Evolutionary conservation across 2,329 filamentous ascomycete species (phyloP).

Genomic region (Fusarium heterosporum): DNA sequence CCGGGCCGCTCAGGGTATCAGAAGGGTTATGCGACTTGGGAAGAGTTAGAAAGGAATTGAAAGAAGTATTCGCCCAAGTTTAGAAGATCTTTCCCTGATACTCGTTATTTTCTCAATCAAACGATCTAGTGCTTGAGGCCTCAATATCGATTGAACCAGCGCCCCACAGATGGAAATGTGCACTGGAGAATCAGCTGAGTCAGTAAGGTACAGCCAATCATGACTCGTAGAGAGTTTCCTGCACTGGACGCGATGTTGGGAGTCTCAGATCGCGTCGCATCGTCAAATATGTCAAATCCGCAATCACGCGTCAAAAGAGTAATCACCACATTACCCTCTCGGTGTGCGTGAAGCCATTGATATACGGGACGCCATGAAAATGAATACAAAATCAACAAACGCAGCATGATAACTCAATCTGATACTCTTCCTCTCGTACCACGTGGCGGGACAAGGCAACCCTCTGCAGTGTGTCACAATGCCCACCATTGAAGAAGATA

Average conservation of each 20-base stretch:
- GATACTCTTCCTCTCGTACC: accelerated
- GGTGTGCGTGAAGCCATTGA: too few relatives aligned
- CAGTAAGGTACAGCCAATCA: not conserved
- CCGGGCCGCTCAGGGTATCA: too few relatives aligned
- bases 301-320: not conserved
- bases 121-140: too few relatives aligned
- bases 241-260: not conserved
- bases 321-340: too few relatives aligned
- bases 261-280: not conserved
- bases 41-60: too few relatives aligned
- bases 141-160: not conserved
- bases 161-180: not conserved
- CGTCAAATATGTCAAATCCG: not conserved
- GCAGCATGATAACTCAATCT: accelerated
- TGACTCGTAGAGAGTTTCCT: accelerated
- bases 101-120: too few relatives aligned
- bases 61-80: too few relatives aligned
- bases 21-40: too few relatives aligned
- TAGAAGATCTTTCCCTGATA: too few relatives aligned
- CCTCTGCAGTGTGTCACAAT: not conserved
- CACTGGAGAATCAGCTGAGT: not conserved
- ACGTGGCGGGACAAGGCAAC: not conserved
- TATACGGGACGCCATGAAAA: not conserved
- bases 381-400: accelerated
- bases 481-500: not conserved